Evolutionary conservation across 2,329 filamentous ascomycete species (phyloP).

Genomic region (Fusarium phyllophilum): DNA sequence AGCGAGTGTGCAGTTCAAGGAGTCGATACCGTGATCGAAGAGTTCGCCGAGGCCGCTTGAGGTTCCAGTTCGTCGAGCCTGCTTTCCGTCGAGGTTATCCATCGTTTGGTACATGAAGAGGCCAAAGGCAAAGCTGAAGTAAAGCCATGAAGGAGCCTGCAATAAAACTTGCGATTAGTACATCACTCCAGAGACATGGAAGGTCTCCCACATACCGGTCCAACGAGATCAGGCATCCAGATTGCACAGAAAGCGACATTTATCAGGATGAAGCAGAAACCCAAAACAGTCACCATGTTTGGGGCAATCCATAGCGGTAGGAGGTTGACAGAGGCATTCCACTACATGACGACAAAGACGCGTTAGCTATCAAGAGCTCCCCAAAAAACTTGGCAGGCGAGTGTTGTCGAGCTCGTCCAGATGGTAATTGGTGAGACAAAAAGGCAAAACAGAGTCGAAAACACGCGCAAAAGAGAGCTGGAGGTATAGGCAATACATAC

Average conservation of each 20-base stretch:
- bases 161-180: slow-evolving; percentile 20
- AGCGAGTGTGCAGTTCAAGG: slow-evolving; percentile 93
- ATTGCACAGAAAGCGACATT: slow-evolving; percentile 81
- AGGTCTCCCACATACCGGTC: slow-evolving; percentile 71
- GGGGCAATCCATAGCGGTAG: slow-evolving; percentile 96
- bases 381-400: slow-evolving; percentile 1
- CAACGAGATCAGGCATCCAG: slow-evolving; percentile 88
- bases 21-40: slow-evolving; percentile 99
- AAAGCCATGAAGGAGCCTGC: slow-evolving; percentile 88
- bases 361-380: slow-evolving; percentile 33
- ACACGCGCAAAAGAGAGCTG: slow-evolving; percentile 1
- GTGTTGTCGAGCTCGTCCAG: neutral
- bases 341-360: slow-evolving; percentile 64
- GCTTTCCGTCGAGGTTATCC: slow-evolving; percentile 99
- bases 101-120: slow-evolving; percentile 99
- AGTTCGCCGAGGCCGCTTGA: slow-evolving; percentile 95
- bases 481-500: slow-evolving; percentile 64
- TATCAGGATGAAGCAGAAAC: slow-evolving; percentile 91
- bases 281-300: slow-evolving; percentile 95
- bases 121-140: slow-evolving; percentile 94
- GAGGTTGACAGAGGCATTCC: slow-evolving; percentile 94
- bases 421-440: neutral
- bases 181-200: neutral
- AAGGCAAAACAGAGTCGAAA: slow-evolving; percentile 14
- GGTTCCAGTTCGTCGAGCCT: slow-evolving; percentile 92